phyloP scores from a whole-genome alignment of 805 yeast genomes.

The Candida parachauliodes region DNA sequence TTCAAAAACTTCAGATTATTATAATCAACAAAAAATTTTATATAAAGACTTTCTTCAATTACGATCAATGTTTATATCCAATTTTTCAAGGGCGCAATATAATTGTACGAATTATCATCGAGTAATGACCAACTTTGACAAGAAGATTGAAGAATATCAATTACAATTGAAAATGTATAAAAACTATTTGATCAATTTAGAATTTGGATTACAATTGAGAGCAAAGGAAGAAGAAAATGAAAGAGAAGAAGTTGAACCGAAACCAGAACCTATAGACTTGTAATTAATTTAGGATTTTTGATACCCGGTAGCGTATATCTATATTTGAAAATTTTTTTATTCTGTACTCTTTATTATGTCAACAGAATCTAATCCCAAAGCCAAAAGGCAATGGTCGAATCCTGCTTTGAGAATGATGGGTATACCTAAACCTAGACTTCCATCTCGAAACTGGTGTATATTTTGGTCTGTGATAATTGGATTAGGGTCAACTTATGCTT shows the following conservation, averaged over 20 bases:
- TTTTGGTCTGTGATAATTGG: slow-evolving; percentile 72
- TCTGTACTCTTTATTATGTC: background rate
- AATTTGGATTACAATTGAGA: slow-evolving; percentile 44
- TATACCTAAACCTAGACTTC: slow-evolving; percentile 68
- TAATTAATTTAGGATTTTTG: no score
- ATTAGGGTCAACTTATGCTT: slow-evolving; percentile 70
- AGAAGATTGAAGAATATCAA: slow-evolving; percentile 41
- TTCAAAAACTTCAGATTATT: slow-evolving; percentile 38
- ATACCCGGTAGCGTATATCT: no score
- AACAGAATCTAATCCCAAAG: background rate
- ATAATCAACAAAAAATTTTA: slow-evolving; percentile 33
- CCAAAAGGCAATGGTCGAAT: slow-evolving; percentile 51
- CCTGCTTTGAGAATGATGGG: slow-evolving; percentile 89
- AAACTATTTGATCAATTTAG: slow-evolving; percentile 42
- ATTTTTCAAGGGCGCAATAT: slow-evolving; percentile 22
- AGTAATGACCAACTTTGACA: slow-evolving; percentile 37
- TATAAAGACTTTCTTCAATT: slow-evolving; percentile 29
- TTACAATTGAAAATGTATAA: slow-evolving; percentile 44
- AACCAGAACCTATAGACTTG: background rate
- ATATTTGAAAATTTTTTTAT: background rate
- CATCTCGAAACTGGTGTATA: slow-evolving; percentile 90
- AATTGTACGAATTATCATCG: slow-evolving; percentile 32
- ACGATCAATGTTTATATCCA: slow-evolving; percentile 26
- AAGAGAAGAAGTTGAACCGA: background rate
- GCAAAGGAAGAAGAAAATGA: slow-evolving; percentile 8